Conservation (phyloP, 495 filamentous ascomycete species). For the Penicillium arizonense region DNA sequence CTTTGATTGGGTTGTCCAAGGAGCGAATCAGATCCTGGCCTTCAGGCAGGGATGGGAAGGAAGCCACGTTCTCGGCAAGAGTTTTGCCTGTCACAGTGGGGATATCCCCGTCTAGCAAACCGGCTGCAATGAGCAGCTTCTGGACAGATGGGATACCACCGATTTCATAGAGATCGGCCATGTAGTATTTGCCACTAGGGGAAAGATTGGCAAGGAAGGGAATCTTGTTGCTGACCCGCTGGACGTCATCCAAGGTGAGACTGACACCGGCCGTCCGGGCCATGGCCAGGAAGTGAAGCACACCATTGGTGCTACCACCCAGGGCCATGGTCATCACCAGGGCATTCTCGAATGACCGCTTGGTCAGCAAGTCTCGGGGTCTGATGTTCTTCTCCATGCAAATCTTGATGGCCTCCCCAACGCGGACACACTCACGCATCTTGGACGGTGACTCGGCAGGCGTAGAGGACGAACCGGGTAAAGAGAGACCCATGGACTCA, state of each 20-base stretch:
- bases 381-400: constrained; percentile 87
- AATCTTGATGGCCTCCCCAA: constrained; percentile 77
- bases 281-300: constrained; percentile 94
- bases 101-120: constrained; percentile 79
- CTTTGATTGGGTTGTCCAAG: constrained; percentile 80
- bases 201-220: constrained; percentile 94
- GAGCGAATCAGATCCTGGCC: constrained; percentile 85
- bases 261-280: constrained; percentile 83
- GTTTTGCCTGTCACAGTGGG: constrained; percentile 92
- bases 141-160: constrained; percentile 89
- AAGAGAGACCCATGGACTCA: constrained; percentile 88
- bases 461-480: constrained; percentile 88
- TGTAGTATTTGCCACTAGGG: constrained; percentile 82
- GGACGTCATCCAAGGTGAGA: constrained; percentile 83
- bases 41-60: constrained; percentile 75
- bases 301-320: constrained; percentile 88
- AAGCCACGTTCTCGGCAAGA: constrained; percentile 80
- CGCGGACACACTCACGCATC: constrained; percentile 85
- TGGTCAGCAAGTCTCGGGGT: constrained; percentile 81
- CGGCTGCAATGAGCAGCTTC: constrained; percentile 83
- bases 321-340: constrained; percentile 90
- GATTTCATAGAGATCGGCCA: constrained; percentile 94
- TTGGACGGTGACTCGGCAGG: constrained; percentile 88
- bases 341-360: constrained; percentile 87
- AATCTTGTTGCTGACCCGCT: constrained; percentile 83